A percentile compares a stretch with the other conserved stretches of the same genome.
Evolutionary conservation across 768 basidiomycete genomes (phyloP).

Genomic region (Collybia nuda): DNA sequence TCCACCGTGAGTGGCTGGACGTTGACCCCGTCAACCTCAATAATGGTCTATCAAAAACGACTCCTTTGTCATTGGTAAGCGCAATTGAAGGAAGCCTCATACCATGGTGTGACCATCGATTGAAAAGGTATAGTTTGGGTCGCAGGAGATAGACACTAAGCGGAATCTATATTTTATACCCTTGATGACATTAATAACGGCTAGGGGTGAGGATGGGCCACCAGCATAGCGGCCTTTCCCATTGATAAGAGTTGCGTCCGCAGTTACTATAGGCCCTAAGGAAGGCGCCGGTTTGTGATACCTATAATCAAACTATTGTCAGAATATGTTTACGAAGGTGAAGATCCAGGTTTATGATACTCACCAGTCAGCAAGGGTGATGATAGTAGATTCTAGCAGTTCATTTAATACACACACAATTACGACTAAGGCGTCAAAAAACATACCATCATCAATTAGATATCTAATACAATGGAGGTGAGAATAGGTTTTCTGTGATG

Average conservation of each 20-base stretch:
- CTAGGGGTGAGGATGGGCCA: conserved; percentile 21
- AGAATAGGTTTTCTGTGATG: neutral
- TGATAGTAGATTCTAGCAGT: neutral
- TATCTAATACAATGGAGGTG: neutral
- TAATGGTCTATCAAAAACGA: conserved; percentile 21
- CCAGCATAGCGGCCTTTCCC: conserved; percentile 29
- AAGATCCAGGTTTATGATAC: neutral
- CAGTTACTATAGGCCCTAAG: neutral
- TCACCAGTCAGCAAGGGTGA: conserved; percentile 4
- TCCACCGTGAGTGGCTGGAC: conserved; percentile 28
- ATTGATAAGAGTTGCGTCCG: conserved; percentile 29
- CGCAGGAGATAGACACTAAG: conserved; percentile 36
- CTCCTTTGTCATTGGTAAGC: neutral
- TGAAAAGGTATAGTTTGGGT: conserved; percentile 28
- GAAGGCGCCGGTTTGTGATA: conserved; percentile 1
- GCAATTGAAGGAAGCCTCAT: neutral
- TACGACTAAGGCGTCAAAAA: neutral
- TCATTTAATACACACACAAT: neutral
- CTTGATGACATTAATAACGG: conserved; percentile 27
- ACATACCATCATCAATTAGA: conserved; percentile 1
- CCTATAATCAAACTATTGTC: conserved; percentile 4
- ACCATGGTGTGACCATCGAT: conserved; percentile 31
- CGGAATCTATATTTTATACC: conserved; percentile 43
- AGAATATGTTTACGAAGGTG: neutral
- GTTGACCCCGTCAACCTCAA: conserved; percentile 33